phyloP scores from a whole-genome alignment of 805 yeast genomes.

The Torulaspora quercuum region DNA sequence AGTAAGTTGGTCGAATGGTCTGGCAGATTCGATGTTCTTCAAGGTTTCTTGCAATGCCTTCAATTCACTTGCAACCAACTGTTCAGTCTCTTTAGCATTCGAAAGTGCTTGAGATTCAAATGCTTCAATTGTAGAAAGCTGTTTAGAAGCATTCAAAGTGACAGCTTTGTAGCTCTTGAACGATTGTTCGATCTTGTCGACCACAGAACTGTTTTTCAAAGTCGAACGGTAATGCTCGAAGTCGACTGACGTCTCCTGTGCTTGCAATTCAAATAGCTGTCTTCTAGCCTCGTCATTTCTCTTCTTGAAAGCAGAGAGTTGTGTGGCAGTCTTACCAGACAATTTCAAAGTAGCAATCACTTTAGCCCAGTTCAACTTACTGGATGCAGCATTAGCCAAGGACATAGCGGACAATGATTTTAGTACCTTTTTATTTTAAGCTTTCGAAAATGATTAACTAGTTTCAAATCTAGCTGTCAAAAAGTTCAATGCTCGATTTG shows the following conservation, averaged over 20 bases:
- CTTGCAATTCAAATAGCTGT: conserved; percentile 63
- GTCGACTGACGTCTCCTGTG: conserved; percentile 75
- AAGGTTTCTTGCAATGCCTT: conserved; percentile 81
- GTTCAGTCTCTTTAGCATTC: conserved; percentile 91
- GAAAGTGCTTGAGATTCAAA: conserved; percentile 94
- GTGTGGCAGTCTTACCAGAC: conserved; percentile 85
- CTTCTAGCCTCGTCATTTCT: conserved; percentile 97
- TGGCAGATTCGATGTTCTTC: conserved; percentile 90
- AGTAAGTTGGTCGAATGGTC: conserved; percentile 96
- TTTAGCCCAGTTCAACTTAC: conserved; percentile 94
- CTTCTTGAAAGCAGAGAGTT: conserved; percentile 91
- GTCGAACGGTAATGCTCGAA: conserved; percentile 73
- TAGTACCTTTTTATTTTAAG: too few species aligned
- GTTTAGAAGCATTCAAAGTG: conserved; percentile 82
- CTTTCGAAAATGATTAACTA: background rate
- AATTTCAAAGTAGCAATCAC: conserved; percentile 84
- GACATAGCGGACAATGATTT: too few species aligned
- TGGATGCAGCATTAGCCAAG: conserved; percentile 54
- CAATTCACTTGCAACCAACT: conserved; percentile 81
- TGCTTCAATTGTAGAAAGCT: conserved; percentile 84
- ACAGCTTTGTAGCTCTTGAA: conserved; percentile 75
- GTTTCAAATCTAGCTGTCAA: too few species aligned
- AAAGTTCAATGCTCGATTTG: too few species aligned
- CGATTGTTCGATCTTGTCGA: conserved; percentile 76
- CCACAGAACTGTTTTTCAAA: conserved; percentile 76